These are phyloP conservation scores for Chimonanthus salicifolius DNA, from an alignment of 164 flowering plant species.

Conservation along the genomic window DNA sequence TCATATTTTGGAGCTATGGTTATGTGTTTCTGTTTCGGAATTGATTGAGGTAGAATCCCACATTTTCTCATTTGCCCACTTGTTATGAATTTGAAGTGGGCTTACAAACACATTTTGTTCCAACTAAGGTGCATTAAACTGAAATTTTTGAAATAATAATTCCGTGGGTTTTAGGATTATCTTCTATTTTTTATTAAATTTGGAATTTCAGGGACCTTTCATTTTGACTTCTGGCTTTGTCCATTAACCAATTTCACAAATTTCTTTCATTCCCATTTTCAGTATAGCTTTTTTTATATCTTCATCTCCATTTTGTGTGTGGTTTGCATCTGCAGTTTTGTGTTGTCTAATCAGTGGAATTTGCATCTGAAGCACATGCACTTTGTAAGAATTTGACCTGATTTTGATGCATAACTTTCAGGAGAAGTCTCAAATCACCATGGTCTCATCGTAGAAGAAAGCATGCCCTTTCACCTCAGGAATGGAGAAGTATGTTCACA, in stretches of 20 bases:
- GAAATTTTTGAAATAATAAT: too few relatives aligned
- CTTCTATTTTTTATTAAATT: too few relatives aligned
- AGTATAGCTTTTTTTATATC: too few relatives aligned
- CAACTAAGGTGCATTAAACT: not conserved
- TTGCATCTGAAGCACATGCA: not conserved
- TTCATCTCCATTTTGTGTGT: not conserved
- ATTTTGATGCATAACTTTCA: slow-evolving; percentile 20
- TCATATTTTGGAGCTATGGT: too few relatives aligned
- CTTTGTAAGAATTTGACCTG: not conserved
- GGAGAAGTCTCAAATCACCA: slow-evolving; percentile 80
- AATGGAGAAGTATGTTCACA: slow-evolving; percentile 67
- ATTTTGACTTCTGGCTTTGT: too few relatives aligned
- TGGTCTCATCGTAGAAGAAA: slow-evolving; percentile 95
- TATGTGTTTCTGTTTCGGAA: not conserved
- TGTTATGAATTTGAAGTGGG: not conserved
- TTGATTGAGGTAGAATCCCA: too few relatives aligned
- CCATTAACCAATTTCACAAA: too few relatives aligned
- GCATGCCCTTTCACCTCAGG: slow-evolving; percentile 61
- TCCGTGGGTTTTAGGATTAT: too few relatives aligned
- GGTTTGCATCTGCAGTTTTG: not conserved
- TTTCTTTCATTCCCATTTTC: too few relatives aligned
- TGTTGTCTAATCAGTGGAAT: not conserved
- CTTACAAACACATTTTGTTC: too few relatives aligned
- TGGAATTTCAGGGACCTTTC: too few relatives aligned
- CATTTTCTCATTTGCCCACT: not conserved